Conservation (phyloP, 2,329 filamentous ascomycete genomes). For the Exophiala dermatitidis region DNA sequence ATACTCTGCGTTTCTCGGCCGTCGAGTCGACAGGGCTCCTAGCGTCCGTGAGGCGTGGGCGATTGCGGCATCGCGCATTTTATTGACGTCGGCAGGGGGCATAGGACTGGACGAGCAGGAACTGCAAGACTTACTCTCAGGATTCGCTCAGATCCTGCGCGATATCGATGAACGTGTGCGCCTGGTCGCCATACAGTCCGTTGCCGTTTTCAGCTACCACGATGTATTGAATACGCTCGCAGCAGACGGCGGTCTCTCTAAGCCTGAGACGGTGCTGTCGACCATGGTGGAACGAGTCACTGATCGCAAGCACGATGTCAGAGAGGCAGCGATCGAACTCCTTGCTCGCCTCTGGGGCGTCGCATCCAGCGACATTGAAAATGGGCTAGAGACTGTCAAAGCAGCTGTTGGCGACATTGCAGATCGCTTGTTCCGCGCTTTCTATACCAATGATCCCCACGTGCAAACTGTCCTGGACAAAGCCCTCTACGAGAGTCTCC, state of each 20-base stretch:
- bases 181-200: conserved; percentile 75
- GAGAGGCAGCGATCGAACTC: conserved; percentile 77
- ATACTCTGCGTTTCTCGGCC: conserved; percentile 76
- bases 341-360: conserved; percentile 90
- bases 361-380: conserved; percentile 75
- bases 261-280: conserved; percentile 68
- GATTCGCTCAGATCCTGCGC: conserved; percentile 70
- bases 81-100: conserved; percentile 84
- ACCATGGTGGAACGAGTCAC: conserved; percentile 82
- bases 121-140: conserved; percentile 65
- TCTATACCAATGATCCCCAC: conserved; percentile 82
- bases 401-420: conserved; percentile 74
- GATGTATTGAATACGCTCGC: conserved; percentile 79
- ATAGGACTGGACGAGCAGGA: conserved; percentile 81
- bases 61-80: conserved; percentile 71
- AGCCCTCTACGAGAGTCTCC: conserved; percentile 75
- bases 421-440: conserved; percentile 74
- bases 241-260: conserved; percentile 63
- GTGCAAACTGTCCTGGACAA: conserved; percentile 78
- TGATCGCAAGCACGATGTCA: conserved; percentile 73
- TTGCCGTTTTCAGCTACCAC: conserved; percentile 72
- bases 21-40: conserved; percentile 78
- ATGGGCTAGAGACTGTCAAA: conserved; percentile 68
- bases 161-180: conserved; percentile 90
- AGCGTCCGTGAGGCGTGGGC: conserved; percentile 81